A percentile compares a stretch with the other conserved stretches of the same genome.
These are phyloP conservation scores for Mortierella sp. DNA, from an alignment of 371 early-diverging fungal genomes.

Conservation along the genomic window DNA sequence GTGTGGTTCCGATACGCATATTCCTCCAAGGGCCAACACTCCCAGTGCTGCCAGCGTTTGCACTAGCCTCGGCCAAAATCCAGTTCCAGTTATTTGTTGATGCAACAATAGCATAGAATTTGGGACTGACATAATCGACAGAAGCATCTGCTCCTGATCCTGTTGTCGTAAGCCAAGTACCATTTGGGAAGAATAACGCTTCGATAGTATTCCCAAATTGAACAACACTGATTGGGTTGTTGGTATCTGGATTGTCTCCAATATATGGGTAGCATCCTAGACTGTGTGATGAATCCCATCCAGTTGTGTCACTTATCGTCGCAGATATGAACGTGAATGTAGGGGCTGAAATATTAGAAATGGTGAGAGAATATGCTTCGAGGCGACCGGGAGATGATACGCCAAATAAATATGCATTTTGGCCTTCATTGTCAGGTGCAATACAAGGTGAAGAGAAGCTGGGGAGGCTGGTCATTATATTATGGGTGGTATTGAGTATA, in stretches of 20 bases:
- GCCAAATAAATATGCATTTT: constrained; percentile 35
- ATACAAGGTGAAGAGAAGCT: constrained; percentile 28
- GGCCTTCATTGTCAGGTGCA: constrained; percentile 33
- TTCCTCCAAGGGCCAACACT: constrained; percentile 22
- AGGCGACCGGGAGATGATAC: constrained; percentile 24
- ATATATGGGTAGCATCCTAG: constrained; percentile 34
- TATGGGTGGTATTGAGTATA: too few relatives aligned
- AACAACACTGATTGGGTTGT: constrained; percentile 28
- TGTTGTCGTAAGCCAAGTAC: constrained; percentile 35
- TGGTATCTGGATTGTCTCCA: constrained; percentile 10
- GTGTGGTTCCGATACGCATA: constrained; percentile 22
- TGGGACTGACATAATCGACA: constrained; percentile 24
- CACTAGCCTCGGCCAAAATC: constrained; percentile 19
- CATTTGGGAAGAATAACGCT: constrained; percentile 38
- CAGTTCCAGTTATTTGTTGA: constrained; percentile 33
- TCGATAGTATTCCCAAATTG: constrained; percentile 34
- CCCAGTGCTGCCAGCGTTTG: background rate
- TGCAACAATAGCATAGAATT: constrained; percentile 25
- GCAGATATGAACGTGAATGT: constrained; percentile 23
- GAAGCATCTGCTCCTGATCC: constrained; percentile 8
- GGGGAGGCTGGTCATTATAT: constrained; percentile 21
- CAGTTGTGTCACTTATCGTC: background rate
- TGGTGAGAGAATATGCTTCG: constrained; percentile 34
- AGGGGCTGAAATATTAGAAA: constrained; percentile 30
- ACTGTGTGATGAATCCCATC: constrained; percentile 27